phyloP scores from a whole-genome alignment of 495 filamentous ascomycete genomes.

The Aspergillus homomorphus region DNA sequence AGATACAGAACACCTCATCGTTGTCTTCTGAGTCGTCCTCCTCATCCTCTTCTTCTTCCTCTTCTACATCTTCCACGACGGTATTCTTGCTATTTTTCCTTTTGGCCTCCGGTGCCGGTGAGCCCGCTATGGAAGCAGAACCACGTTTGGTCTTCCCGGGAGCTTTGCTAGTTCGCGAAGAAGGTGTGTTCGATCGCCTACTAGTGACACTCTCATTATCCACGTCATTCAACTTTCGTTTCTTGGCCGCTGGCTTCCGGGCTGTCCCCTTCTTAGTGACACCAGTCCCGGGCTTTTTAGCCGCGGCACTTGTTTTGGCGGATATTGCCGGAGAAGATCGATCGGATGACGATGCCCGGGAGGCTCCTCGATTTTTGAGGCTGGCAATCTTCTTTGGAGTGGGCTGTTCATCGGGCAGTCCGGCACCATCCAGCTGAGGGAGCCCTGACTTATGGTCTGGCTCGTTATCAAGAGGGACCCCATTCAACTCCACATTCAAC shows the following conservation, averaged over 20 bases:
- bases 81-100: conserved; percentile 31
- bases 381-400: conserved; percentile 41
- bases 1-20: conserved; percentile 63
- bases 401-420: conserved; percentile 28
- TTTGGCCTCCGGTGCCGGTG: conserved; percentile 39
- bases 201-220: conserved; percentile 47
- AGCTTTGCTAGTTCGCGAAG: conserved; percentile 48
- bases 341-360: conserved; percentile 34
- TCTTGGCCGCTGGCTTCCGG: conserved; percentile 55
- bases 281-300: conserved; percentile 35
- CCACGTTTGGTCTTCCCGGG: conserved; percentile 42
- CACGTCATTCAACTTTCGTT: conserved; percentile 49
- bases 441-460: conserved; percentile 25
- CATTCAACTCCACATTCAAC: conserved; percentile 28
- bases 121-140: conserved; percentile 37
- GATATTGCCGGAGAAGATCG: conserved; percentile 36
- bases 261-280: conserved; percentile 55
- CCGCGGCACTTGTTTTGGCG: conserved; percentile 29
- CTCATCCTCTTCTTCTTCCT: conserved; percentile 32
- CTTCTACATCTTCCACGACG: conserved; percentile 17
- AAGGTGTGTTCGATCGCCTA: conserved; percentile 44
- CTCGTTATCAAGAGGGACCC: conserved; percentile 29
- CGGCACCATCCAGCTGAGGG: conserved; percentile 29
- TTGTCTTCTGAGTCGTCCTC: conserved; percentile 47
- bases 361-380: conserved; percentile 36